These are phyloP conservation scores for Pestalotiopsis sp. DNA, from an alignment of 2,329 filamentous ascomycete species.

Conservation along the genomic window DNA sequence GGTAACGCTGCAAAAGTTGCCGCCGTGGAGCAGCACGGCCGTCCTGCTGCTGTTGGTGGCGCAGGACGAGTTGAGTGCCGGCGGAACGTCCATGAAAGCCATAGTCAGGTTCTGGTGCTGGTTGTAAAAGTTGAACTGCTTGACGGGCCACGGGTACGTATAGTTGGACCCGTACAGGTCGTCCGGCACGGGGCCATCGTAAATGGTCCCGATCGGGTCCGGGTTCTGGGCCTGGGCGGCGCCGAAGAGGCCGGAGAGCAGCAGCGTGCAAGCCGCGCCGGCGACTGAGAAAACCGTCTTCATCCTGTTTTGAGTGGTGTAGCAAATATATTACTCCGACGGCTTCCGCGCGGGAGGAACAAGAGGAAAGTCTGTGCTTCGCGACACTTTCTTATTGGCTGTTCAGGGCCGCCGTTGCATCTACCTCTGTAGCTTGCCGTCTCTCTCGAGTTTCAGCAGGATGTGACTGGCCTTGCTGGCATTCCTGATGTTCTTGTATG, in stretches of 20 bases:
- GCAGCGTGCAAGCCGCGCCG: slow-evolving; percentile 11
- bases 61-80: slow-evolving; percentile 30
- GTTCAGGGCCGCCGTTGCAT: not conserved
- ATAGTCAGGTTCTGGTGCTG: slow-evolving; percentile 53
- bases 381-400: not conserved
- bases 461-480: not conserved
- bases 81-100: slow-evolving; percentile 56
- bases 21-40: slow-evolving; percentile 55
- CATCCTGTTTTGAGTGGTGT: not conserved
- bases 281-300: slow-evolving; percentile 1
- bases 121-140: slow-evolving; percentile 50
- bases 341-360: not conserved
- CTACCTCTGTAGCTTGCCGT: not conserved
- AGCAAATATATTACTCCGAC: not conserved
- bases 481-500: not conserved
- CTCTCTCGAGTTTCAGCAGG: not conserved
- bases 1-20: slow-evolving; percentile 59
- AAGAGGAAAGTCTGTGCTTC: not conserved
- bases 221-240: slow-evolving; percentile 17
- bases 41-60: slow-evolving; percentile 41
- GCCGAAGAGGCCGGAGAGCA: slow-evolving; percentile 15
- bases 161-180: slow-evolving; percentile 54
- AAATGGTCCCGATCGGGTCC: slow-evolving; percentile 27
- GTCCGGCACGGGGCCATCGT: slow-evolving; percentile 38
- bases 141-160: slow-evolving; percentile 54